These are phyloP conservation scores for Aspergillus sclerotialis DNA, from an alignment of 2,329 filamentous ascomycete species.

Conservation along the genomic window DNA sequence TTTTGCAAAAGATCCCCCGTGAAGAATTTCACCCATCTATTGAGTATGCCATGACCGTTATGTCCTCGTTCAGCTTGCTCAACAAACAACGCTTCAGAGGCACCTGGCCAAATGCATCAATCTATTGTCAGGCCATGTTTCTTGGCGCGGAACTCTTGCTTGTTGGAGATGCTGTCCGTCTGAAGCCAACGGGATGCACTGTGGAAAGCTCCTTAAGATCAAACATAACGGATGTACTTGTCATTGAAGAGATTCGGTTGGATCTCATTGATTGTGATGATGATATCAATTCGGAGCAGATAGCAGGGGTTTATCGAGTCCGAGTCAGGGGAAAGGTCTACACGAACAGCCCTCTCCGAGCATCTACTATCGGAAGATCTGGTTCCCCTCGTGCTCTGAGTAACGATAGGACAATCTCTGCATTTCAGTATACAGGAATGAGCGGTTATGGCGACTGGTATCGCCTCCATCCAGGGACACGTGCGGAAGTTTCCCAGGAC, in stretches of 20 bases:
- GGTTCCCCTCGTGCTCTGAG: conserved; percentile 19
- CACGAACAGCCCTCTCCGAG: conserved; percentile 24
- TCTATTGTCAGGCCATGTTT: conserved; percentile 50
- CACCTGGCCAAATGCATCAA: conserved; percentile 46
- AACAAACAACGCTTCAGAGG: conserved; percentile 49
- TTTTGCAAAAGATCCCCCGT: conserved; percentile 35
- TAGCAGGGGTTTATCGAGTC: conserved; percentile 40
- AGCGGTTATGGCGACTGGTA: conserved; percentile 48
- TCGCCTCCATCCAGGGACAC: conserved; percentile 35
- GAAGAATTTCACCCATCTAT: conserved; percentile 48
- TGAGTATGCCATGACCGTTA: conserved; percentile 45
- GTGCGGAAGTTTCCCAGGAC: conserved; percentile 43
- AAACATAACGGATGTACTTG: conserved; percentile 45
- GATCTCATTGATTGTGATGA: conserved; percentile 43
- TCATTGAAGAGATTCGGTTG: conserved; percentile 48
- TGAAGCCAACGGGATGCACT: conserved; percentile 30
- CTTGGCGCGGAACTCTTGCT: conserved; percentile 51
- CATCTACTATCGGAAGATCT: conserved; percentile 12
- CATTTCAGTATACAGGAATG: conserved; percentile 35
- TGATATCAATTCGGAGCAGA: conserved; percentile 39
- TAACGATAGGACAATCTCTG: conserved; percentile 24
- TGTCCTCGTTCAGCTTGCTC: conserved; percentile 47
- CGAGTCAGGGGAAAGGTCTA: conserved; percentile 47
- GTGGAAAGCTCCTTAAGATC: conserved; percentile 11
- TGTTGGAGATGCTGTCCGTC: conserved; percentile 48